These are phyloP conservation scores for Solanum okadae DNA, from an alignment of 257 asterid species.

Conservation along the genomic window DNA sequence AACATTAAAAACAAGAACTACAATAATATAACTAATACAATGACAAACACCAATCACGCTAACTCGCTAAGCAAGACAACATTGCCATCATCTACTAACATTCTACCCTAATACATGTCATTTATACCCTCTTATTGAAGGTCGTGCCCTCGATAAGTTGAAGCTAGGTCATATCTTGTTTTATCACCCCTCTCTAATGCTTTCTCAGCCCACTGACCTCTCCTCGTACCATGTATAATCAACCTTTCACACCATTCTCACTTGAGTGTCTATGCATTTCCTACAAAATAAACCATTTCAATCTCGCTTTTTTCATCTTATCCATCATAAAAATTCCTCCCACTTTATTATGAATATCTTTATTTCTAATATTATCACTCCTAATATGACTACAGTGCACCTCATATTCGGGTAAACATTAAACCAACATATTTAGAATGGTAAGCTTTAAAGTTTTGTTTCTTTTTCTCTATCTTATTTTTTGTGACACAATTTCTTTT, in stretches of 20 bases:
- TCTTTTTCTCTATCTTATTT: not conserved
- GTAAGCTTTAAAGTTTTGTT: not conserved
- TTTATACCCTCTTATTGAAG: not conserved
- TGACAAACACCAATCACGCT: not conserved
- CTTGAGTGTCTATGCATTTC: not conserved
- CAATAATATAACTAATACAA: not conserved
- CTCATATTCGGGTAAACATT: not conserved
- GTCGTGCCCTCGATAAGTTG: not conserved
- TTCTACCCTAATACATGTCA: not conserved
- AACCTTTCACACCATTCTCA: not conserved
- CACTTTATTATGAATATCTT: not conserved
- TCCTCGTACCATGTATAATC: not conserved
- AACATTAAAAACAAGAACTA: no score
- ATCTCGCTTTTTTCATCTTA: no score
- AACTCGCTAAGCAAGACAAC: not conserved
- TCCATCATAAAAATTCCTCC: not conserved
- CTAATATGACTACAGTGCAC: no score
- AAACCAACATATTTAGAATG: not conserved
- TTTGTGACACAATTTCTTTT: not conserved
- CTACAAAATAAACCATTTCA: no score
- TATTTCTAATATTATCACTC: not conserved
- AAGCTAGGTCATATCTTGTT: not conserved
- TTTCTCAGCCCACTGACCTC: fast-evolving
- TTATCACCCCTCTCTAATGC: not conserved
- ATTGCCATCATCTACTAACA: fast-evolving